Base-by-base conservation (phyloP, 2,329 filamentous ascomycete species). In the Fusarium incarnatum region DNA sequence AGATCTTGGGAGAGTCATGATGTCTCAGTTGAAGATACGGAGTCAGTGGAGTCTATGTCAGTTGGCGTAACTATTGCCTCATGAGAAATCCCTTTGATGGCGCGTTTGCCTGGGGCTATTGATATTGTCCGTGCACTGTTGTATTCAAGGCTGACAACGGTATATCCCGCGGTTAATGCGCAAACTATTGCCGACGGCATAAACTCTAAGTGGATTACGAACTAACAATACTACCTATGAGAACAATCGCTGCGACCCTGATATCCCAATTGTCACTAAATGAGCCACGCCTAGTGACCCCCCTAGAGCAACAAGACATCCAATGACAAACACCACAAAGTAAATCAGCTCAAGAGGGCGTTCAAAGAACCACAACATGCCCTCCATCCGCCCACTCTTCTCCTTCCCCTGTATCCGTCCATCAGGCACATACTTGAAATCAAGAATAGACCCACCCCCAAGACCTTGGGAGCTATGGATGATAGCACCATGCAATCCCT, bases 381-480 rank as follows among this genome's bases (percentile, higher is more conserved):
- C 65, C 27, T 55, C 46, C 4, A 28, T 28, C 12, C 69, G 56
- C 9, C 57, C 60, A 34, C 64, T 76, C 16, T 60, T 65, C 60
- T 77, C 75, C 48, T 73, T 75, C 5, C 59, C 56, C 1, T 70
- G 75, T 28, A 67, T 53, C 42, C 34, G 54, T 25, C 64, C 66
- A 37, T 68, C 53, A n/a, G 79, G 79, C 0, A 80, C 58, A 52
- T 81, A 71, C 64, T 78, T 79, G 60, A 80, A 80, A 28, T 77
- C 74, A 49, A 81, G 74, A 25, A 74, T 76, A 2, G 75, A 78
- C 6, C 71, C 72, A 5, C 74, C 74, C 15, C 64, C 71, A 5
- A 79, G 71, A 4, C 76, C 74, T 18, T 58, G 56, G 28, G 56
- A 60, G 25, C 77, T 77, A 22, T 74, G 56, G 15, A 80, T 77